phyloP scores from a whole-genome alignment of 176 grass and related monocot genomes.

The Aechmea fasciata region DNA sequence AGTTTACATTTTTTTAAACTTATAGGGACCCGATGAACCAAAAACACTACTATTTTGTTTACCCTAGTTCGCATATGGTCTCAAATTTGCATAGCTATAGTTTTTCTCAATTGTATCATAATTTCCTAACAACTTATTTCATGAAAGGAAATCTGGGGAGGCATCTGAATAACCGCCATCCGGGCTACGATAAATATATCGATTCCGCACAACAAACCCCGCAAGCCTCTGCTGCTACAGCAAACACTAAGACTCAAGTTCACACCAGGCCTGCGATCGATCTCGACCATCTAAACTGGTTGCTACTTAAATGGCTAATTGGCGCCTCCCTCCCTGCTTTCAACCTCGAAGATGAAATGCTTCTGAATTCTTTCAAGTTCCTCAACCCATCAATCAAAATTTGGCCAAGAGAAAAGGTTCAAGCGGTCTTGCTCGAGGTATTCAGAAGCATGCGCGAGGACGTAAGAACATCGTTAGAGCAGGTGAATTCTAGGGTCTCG shows the following conservation, averaged over 20 bases:
- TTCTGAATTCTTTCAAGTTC: slow-evolving; percentile 66
- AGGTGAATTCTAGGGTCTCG: slow-evolving; percentile 55
- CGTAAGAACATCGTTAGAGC: slow-evolving; percentile 54
- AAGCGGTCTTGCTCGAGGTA: slow-evolving; percentile 50
- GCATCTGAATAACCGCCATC: slow-evolving; percentile 81
- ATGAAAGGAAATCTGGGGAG: slow-evolving; percentile 86
- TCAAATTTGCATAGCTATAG: no score
- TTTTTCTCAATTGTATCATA: no score
- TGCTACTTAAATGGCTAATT: slow-evolving; percentile 80
- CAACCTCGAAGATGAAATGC: slow-evolving; percentile 35
- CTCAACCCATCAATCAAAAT: slow-evolving; percentile 50
- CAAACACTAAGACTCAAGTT: slow-evolving; percentile 38
- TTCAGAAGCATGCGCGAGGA: slow-evolving; percentile 80
- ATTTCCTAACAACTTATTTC: slow-evolving; percentile 5
- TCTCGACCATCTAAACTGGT: slow-evolving; percentile 77
- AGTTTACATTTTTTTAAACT: no score
- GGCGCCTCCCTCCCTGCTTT: slow-evolving; percentile 48
- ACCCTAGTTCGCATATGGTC: no score
- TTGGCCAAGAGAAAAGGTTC: slow-evolving; percentile 67
- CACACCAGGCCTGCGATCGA: slow-evolving; percentile 34
- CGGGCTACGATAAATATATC: slow-evolving; percentile 47
- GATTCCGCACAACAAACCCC: slow-evolving; percentile 26
- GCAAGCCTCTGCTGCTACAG: slow-evolving; percentile 20
- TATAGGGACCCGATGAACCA: no score
- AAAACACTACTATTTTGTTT: no score